Conservation (phyloP, 441 rosid species). For the Gossypium laxum region DNA sequence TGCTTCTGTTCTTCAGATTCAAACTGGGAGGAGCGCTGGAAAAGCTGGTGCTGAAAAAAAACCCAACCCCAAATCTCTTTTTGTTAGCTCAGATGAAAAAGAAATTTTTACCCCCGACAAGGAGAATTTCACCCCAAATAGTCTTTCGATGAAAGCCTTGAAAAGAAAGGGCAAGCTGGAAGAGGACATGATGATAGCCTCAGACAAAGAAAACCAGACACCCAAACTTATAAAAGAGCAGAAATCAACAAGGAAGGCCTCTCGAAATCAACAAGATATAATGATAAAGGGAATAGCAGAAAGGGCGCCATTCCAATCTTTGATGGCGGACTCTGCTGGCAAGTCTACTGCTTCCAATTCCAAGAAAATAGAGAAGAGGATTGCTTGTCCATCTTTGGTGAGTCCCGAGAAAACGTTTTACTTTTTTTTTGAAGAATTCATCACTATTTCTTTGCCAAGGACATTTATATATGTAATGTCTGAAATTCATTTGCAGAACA, state of each 20-base stretch:
- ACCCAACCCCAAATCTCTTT: constrained; percentile 21
- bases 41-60: constrained; percentile 27
- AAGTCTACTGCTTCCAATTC: constrained; percentile 22
- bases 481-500: constrained; percentile 27
- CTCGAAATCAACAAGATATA: constrained; percentile 24
- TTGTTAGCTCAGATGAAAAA: constrained; percentile 35
- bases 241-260: constrained; percentile 18
- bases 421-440: background rate
- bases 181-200: constrained; percentile 28
- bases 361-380: constrained; percentile 18
- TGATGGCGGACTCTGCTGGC: constrained; percentile 26
- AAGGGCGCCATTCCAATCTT: constrained; percentile 45
- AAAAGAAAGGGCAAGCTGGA: constrained; percentile 35
- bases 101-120: constrained; percentile 58
- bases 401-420: constrained; percentile 9
- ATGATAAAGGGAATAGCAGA: constrained; percentile 28
- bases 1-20: constrained; percentile 43
- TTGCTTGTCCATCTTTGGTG: constrained; percentile 30
- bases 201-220: constrained; percentile 44
- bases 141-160: constrained; percentile 32
- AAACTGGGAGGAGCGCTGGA: constrained; percentile 38
- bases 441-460: background rate
- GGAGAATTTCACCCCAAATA: constrained; percentile 66
- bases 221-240: constrained; percentile 26
- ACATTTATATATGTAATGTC: background rate